A percentile compares a stretch with the other conserved stretches of the same genome.
phyloP scores from a whole-genome alignment of 345 rosid genomes.

The Angophora floribunda region DNA sequence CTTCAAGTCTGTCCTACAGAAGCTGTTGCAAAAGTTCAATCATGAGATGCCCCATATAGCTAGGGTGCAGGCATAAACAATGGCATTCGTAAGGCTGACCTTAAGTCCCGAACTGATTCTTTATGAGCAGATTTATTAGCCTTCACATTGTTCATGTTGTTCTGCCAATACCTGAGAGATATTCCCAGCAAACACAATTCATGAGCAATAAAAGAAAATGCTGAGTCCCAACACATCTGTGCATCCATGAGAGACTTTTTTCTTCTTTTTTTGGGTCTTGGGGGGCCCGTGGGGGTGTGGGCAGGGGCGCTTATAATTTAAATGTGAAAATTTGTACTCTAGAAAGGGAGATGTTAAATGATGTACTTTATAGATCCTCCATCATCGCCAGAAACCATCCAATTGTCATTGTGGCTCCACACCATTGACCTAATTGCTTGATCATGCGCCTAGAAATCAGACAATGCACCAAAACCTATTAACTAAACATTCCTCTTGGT shows the following conservation, averaged over 20 bases:
- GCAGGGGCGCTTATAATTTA: background rate
- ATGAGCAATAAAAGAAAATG: background rate
- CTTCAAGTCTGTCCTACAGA: conserved; percentile 95
- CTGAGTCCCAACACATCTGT: background rate
- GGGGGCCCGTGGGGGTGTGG: background rate
- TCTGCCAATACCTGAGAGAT: conserved; percentile 86
- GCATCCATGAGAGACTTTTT: background rate
- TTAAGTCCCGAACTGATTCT: conserved; percentile 86
- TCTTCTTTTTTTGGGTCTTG: background rate
- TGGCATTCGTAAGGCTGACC: conserved; percentile 23
- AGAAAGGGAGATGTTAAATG: background rate
- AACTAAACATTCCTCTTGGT: background rate
- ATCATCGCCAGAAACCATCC: conserved; percentile 99
- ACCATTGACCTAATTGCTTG: conserved; percentile 95
- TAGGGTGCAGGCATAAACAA: background rate
- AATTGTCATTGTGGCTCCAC: conserved; percentile 97
- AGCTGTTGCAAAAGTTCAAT: conserved; percentile 45
- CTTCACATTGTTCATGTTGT: conserved; percentile 96
- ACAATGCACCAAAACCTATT: background rate
- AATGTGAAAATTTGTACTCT: background rate
- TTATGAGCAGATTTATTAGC: conserved; percentile 93
- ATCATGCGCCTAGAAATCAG: conserved; percentile 78
- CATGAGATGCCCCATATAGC: background rate
- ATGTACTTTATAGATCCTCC: conserved; percentile 88
- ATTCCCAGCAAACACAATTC: background rate